Base-by-base conservation (phyloP, 2,329 filamentous ascomycete species). In the Alternaria postmessia region DNA sequence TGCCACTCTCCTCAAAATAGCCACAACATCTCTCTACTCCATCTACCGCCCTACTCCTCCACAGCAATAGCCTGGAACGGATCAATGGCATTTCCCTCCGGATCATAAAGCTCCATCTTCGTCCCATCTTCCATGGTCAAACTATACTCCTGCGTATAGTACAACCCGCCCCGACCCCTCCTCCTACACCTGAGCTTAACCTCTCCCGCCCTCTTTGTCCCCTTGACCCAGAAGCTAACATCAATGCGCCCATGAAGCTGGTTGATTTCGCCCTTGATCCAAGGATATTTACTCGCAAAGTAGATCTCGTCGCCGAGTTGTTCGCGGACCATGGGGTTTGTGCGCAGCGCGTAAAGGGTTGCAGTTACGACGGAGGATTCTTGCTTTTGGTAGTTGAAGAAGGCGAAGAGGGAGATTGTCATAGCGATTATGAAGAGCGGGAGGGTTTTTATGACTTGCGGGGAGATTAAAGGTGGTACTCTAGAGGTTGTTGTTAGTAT, bases 351-450 rank as follows among this genome's bases (percentile, higher is more conserved):
- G 84, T 98, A 99, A 28, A 99, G 87, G 5, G 93, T 95, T 56
- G 91, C 92, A 56, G 88, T 88, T n/a, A 97, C 81, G 16, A 84
- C 91, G 55, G 91, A 91, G 26, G 89, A 93, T n/a, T 91, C 93
- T 58, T 89, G 88, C 80, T 97, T 97, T 79, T 99, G 94, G 87
- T 99, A 98, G 86, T 99, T 99, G 90, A 99, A 98, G 80, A 99
- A 97, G 69, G 91, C 92, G 61, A 96, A 82, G 67, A 89, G 89
- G 67, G 89, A 90, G 56, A 85, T 84, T 49, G 87, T 86, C 69
- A 97, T 88, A 64, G 92, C 83, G 64, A 86, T 79, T 54, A 90
- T 77, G 85, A 98, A 98, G 76, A 96, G 82, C 54, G 94, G 94
- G 34, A 97, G 80, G 1, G 92, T 93, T 70, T 87, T 86, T 56